Percentiles rank a stretch among this genome's conserved stretches.
These are phyloP conservation scores for Carex arenaria DNA, from an alignment of 202 grass and related monocot species.

Conservation along the genomic window DNA sequence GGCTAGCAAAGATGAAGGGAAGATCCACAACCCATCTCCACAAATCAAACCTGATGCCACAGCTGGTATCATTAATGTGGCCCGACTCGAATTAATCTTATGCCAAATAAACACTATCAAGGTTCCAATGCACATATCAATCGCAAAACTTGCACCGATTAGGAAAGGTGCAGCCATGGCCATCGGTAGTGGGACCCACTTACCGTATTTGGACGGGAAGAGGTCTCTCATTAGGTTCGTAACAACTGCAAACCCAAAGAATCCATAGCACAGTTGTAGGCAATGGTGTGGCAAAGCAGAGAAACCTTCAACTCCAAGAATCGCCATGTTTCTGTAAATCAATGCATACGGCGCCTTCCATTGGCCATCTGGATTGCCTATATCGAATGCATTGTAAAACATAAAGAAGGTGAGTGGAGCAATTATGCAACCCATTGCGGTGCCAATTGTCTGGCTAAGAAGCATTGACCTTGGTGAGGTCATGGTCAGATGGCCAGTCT, in stretches of 20 bases:
- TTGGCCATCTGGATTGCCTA: conserved; percentile 78
- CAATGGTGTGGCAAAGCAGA: conserved; percentile 83
- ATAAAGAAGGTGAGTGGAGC: conserved; percentile 81
- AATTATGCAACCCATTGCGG: conserved; percentile 83
- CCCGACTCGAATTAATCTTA: conserved; percentile 50
- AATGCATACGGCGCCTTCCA: conserved; percentile 97
- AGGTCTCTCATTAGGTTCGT: conserved; percentile 62
- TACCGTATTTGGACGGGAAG: conserved; percentile 49
- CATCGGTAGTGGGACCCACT: conserved; percentile 82
- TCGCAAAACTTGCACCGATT: conserved; percentile 78
- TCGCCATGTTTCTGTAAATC: conserved; percentile 96
- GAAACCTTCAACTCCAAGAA: conserved; percentile 87
- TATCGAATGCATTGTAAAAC: conserved; percentile 90
- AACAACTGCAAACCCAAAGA: conserved; percentile 78
- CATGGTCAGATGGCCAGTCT: conserved; percentile 86
- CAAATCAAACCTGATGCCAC: conserved; percentile 93
- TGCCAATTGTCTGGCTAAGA: conserved; percentile 75
- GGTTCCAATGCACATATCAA: conserved; percentile 86
- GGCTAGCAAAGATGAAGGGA: conserved; percentile 79
- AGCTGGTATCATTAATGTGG: conserved; percentile 69
- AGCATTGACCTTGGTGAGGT: conserved; percentile 95
- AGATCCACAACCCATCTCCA: conserved; percentile 90
- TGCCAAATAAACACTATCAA: conserved; percentile 70
- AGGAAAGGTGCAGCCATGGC: conserved; percentile 89
- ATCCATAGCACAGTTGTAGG: conserved; percentile 84